phyloP scores from a whole-genome alignment of 192 early-diverging fungal genomes.

The Oehlia diaphana region DNA sequence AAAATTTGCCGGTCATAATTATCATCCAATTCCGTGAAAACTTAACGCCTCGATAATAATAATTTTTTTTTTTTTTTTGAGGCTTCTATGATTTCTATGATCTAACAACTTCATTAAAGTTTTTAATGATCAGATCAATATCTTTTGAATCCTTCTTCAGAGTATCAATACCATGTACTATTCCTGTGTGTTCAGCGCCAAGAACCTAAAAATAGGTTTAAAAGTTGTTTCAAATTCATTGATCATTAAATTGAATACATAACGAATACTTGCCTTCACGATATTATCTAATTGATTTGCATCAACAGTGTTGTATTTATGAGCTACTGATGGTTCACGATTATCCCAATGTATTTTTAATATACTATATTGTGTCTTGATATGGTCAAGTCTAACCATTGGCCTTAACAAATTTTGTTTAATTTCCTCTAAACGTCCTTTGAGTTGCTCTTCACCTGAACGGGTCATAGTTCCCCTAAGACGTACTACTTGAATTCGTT shows the following conservation, averaged over 20 bases:
- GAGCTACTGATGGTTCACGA: constrained; percentile 37
- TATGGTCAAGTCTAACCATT: constrained; percentile 75
- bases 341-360: constrained; percentile 70
- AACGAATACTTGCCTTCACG: constrained; percentile 42
- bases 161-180: constrained; percentile 22
- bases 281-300: constrained; percentile 58
- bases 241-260: not conserved
- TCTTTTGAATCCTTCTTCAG: constrained; percentile 18
- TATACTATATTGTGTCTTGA: constrained; percentile 83
- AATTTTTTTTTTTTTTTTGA: no score
- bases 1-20: no score
- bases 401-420: constrained; percentile 74
- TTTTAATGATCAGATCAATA: not conserved
- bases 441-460: constrained; percentile 80
- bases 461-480: constrained; percentile 79
- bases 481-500: constrained; percentile 78
- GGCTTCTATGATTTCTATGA: no score
- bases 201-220: not conserved
- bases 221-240: not conserved
- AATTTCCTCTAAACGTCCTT: constrained; percentile 72
- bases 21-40: no score
- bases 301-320: constrained; percentile 56
- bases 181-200: constrained; percentile 14
- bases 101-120: not conserved
- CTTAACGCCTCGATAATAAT: no score